Base-by-base conservation (phyloP, 2,329 filamentous ascomycete species). In the Arthrinium phaeospermum region DNA sequence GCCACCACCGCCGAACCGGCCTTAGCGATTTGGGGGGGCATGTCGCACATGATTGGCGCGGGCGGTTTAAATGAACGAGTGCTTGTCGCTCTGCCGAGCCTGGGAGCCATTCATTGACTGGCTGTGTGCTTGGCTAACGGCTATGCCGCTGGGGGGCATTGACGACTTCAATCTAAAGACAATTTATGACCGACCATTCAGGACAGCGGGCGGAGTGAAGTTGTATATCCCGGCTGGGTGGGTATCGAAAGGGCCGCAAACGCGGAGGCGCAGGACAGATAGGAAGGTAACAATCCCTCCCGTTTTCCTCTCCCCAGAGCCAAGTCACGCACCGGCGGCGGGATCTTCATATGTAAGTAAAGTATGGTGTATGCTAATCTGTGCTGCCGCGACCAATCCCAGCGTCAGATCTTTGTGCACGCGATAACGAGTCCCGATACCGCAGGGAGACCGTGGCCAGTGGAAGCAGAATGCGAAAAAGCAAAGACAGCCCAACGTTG, bases 261-360 rank as follows among this genome's bases (percentile, higher is more conserved):
- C 30, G 22, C 57, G 57, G 57, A 64, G 57, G 67, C 67, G 34
- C 67, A 49, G 27, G 24, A 22, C 44, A 68, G 67, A 68, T 68
- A 68, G 67, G 67, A 68, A 68, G 67, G 67, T 68, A 22, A 47
- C 67, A 68, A 34, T 68, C 45, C 47, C n/a, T 64, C 34, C 4
- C 57, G n/a, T 12, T 37, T 37, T 27, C n/a, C 27, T 61, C 16
- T 61, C 53, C 30, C 37, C 37, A 41, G 37, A 41, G 37, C 10
- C 37, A 8, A 16, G 34, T 41, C 30, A 64, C n/a, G 22, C 41
- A 37, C 57, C 57, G 57, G 57, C 51, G 51, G 51, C 57, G 34
- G 57, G 57, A 64, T 64, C 57, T 41, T 41, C 57, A 34, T 41
- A 41, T n/a, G 57, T 61, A 22, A 16, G 24, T 53, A 30, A 30